Conservation (phyloP, 768 basidiomycete genomes). For the Cystofilobasidium ferigula region DNA sequence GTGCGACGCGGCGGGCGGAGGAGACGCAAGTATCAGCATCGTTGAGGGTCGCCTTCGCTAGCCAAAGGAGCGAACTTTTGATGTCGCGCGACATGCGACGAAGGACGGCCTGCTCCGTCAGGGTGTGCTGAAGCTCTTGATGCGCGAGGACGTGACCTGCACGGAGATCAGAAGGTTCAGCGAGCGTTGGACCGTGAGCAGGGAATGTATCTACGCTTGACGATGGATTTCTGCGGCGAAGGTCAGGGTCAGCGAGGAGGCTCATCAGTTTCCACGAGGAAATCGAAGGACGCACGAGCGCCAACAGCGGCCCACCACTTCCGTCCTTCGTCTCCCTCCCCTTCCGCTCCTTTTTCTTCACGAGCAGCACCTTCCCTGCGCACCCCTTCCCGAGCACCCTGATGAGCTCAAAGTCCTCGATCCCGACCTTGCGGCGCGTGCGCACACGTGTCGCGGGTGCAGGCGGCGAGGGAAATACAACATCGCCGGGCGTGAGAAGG, state of each 20-base stretch:
- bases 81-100: conserved; percentile 74
- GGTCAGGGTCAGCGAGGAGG: not conserved
- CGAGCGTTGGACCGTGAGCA: no score
- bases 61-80: no score
- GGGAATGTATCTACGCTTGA: conserved; percentile 55
- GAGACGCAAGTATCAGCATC: not conserved
- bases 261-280: conserved; percentile 44
- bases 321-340: not conserved
- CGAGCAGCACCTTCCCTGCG: conserved; percentile 68
- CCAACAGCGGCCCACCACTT: not conserved
- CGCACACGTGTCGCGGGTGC: no score
- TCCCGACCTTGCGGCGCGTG: conserved; percentile 52
- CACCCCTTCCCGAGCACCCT: conserved; percentile 93
- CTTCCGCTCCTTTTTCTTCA: not conserved
- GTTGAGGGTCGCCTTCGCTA: no score
- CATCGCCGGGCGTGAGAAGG: no score
- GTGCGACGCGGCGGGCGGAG: conserved; percentile 36
- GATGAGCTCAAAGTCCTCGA: conserved; percentile 96
- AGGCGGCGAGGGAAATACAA: no score
- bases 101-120: conserved; percentile 90
- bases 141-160: conserved; percentile 77
- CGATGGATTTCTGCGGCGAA: conserved; percentile 64
- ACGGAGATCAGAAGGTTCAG: not conserved
- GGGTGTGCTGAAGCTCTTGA: conserved; percentile 88
- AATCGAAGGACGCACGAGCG: not conserved